Percentiles rank a stretch among this genome's conserved stretches.
These are phyloP conservation scores for Tricladium varicosporioides DNA, from an alignment of 2,329 filamentous ascomycete genomes.

Conservation along the genomic window DNA sequence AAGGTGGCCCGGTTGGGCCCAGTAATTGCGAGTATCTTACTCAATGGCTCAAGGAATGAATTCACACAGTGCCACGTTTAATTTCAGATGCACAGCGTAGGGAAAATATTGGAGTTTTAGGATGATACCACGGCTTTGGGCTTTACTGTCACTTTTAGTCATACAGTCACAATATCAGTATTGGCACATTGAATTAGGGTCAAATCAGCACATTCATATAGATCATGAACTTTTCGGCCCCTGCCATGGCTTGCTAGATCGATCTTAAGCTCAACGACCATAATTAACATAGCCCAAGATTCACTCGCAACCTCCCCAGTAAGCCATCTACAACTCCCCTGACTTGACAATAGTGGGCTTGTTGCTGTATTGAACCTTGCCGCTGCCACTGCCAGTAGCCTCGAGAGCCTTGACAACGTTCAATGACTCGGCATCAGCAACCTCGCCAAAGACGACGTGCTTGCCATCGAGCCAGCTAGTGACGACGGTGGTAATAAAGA, in stretches of 20 bases:
- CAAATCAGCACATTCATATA: constrained; percentile 22
- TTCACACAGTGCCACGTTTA: constrained; percentile 6
- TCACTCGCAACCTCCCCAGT: constrained; percentile 8
- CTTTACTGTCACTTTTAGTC: constrained; percentile 2
- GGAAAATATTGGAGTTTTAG: constrained; percentile 28
- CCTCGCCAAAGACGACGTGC: constrained; percentile 85
- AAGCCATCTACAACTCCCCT: constrained; percentile 47
- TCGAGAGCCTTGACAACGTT: constrained; percentile 59
- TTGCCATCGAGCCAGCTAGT: constrained; percentile 83
- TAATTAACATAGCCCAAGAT: constrained; percentile 13
- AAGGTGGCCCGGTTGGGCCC: constrained; percentile 86
- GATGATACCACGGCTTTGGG: constrained; percentile 30
- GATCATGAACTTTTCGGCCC: constrained; percentile 27
- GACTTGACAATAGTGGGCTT: constrained; percentile 56
- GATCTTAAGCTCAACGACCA: constrained; percentile 5
- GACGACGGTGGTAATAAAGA: constrained; percentile 92
- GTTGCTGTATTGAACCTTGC: constrained; percentile 54
- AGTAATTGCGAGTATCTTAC: constrained; percentile 90
- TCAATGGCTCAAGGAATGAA: constrained; percentile 64
- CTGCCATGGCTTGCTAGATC: constrained; percentile 9
- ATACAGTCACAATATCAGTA: neutral
- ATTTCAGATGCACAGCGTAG: constrained; percentile 32
- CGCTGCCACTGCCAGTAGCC: constrained; percentile 55
- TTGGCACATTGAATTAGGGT: constrained; percentile 1
- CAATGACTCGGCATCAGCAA: constrained; percentile 44